These are phyloP conservation scores for Aspergillus chevalieri DNA, from an alignment of 2,329 filamentous ascomycete genomes.

Conservation along the genomic window DNA sequence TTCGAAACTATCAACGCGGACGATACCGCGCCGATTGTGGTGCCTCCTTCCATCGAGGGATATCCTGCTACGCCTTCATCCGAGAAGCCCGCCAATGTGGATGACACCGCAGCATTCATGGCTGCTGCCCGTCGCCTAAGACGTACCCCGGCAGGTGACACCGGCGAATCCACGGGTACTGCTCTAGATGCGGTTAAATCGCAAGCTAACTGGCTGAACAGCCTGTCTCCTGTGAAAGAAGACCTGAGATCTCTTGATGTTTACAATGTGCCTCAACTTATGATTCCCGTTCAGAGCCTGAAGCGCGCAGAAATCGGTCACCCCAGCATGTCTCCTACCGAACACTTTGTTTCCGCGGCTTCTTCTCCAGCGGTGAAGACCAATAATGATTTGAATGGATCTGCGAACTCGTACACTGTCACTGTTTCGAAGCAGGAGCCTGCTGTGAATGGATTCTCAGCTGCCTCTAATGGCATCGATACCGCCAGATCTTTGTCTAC, in stretches of 20 bases:
- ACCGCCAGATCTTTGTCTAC: neutral
- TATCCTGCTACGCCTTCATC: neutral
- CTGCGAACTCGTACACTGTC: neutral
- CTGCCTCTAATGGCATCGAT: neutral
- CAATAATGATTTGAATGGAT: neutral
- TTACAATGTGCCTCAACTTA: neutral
- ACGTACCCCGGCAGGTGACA: neutral
- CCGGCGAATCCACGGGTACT: neutral
- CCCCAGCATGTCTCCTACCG: neutral
- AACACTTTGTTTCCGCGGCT: neutral
- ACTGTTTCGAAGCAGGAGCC: neutral
- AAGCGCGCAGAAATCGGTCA: neutral
- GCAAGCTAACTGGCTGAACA: neutral
- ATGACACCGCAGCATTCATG: constrained; percentile 24
- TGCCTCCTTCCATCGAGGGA: neutral
- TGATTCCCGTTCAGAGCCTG: neutral
- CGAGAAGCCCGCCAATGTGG: constrained; percentile 10
- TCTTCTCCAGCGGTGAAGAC: neutral
- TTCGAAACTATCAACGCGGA: neutral
- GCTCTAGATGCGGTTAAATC: neutral
- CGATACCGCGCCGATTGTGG: neutral
- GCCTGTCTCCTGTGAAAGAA: neutral
- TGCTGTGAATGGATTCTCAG: neutral
- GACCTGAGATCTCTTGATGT: neutral
- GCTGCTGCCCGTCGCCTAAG: constrained; percentile 14